Conservation (phyloP, 2,329 filamentous ascomycete genomes). For the Venturia asperata region DNA sequence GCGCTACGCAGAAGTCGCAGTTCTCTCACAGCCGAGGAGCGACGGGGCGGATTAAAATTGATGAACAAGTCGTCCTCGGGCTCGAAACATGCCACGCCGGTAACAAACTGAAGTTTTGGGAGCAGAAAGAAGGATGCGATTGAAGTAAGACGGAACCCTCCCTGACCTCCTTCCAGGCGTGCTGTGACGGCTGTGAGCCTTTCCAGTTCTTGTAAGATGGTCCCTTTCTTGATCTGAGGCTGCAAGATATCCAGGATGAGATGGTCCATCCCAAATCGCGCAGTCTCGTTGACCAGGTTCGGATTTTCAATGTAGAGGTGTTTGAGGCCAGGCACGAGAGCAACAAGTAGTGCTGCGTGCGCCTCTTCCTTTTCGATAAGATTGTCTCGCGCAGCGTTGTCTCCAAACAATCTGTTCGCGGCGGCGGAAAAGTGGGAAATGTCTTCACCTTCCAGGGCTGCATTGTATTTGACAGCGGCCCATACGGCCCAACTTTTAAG, state of each 20-base stretch:
- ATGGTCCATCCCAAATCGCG: constrained; percentile 18
- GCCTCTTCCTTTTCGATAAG: constrained; percentile 17
- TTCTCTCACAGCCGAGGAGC: constrained; percentile 14
- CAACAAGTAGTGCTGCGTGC: constrained; percentile 17
- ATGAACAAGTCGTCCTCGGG: constrained; percentile 18
- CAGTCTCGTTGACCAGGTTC: background rate
- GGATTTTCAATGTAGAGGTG: constrained; percentile 16
- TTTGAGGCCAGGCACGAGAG: constrained; percentile 11
- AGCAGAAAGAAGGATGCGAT: constrained; percentile 19
- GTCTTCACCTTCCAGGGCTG: constrained; percentile 11
- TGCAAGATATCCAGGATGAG: constrained; percentile 17
- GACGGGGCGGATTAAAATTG: constrained; percentile 19
- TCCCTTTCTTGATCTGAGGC: constrained; percentile 3
- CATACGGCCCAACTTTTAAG: constrained; percentile 17
- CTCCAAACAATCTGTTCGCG: background rate
- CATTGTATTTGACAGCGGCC: constrained; percentile 17
- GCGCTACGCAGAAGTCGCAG: constrained; percentile 14
- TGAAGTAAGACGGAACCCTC: constrained; percentile 17
- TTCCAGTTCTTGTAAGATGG: constrained; percentile 13
- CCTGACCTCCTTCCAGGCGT: constrained; percentile 18
- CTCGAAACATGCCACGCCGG: constrained; percentile 18
- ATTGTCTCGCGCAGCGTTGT: background rate
- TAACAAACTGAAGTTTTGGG: constrained; percentile 12
- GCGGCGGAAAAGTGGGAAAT: constrained; percentile 10
- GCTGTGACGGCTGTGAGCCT: constrained; percentile 15